Base-by-base conservation (phyloP, 345 rosid species). In the Pistacia vera region DNA sequence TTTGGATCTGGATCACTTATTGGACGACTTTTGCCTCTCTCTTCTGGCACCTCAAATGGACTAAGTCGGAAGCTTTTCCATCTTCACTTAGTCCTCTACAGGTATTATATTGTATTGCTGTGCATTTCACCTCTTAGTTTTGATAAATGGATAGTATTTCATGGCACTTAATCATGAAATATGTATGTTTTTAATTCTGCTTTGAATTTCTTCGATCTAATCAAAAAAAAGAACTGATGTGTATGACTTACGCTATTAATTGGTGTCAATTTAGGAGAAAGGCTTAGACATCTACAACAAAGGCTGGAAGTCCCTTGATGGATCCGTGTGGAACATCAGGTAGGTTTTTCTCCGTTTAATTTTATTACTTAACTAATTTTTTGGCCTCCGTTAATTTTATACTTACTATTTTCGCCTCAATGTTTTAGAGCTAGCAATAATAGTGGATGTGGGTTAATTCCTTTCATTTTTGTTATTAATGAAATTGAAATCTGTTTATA, bases 311-410 rank as follows among this genome's bases (percentile, higher is more conserved):
- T 92, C 46, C 93, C 98, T 30, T 95, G 93, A 95, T 82, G 95
- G 98, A 83, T 90, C 97, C 88, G 58, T 49, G 72, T 83, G 63
- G 92, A 93, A 77, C 99, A 95, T 92, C 99, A 93, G 81, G 99
- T 93, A 80, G 70, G 88, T 79, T 52, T 60, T 46, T 78, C 35
- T 48, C 57, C 11, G 1, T 16, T 61, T 52, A 35, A 28, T 41
- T 62, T 25, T 28, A 71, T 59, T 71, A n/a, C 16, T 56, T 59
- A 10, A 10, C 60, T 59, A 22, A 10, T 49, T 16, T 28, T 69
- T 57, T n/a, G 35, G n/a, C n/a, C n/a, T n/a, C n/a, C n/a, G n/a
- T n/a, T n/a, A n/a, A n/a, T n/a, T n/a, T n/a, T n/a, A n/a, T n/a
- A n/a, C n/a, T n/a, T n/a, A n/a, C n/a, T n/a, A n/a, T n/a, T n/a